A percentile compares a stretch with the other conserved stretches of the same genome.
Evolutionary conservation across 2,329 filamentous ascomycete genomes (phyloP).

Genomic region (Aspergillus awamori): DNA sequence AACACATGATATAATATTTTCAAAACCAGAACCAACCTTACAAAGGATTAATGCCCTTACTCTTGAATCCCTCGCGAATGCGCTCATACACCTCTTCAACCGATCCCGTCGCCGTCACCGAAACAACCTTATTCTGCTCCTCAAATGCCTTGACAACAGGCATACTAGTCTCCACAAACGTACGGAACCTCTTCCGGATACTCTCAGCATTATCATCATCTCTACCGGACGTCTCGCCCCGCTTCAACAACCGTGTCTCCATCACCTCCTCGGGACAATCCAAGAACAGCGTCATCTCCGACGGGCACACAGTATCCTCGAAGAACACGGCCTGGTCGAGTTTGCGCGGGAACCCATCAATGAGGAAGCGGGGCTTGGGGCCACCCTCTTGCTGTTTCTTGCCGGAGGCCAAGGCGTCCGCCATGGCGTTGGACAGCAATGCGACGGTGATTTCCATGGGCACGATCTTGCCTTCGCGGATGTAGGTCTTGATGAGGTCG

Average conservation of each 20-base stretch:
- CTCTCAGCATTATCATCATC: constrained; percentile 92
- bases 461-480: constrained; percentile 92
- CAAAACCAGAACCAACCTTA: constrained; percentile 11
- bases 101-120: constrained; percentile 70
- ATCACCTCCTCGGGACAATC: constrained; percentile 90
- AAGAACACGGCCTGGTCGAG: constrained; percentile 96
- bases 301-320: constrained; percentile 82
- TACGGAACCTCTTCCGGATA: constrained; percentile 94
- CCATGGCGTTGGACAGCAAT: constrained; percentile 92
- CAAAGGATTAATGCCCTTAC: constrained; percentile 42
- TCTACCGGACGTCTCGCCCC: constrained; percentile 89
- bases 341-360: constrained; percentile 88
- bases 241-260: constrained; percentile 78
- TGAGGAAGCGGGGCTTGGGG: constrained; percentile 70
- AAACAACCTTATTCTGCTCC: constrained; percentile 74
- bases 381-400: background rate
- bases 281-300: constrained; percentile 87
- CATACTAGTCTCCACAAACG: constrained; percentile 95
- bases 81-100: constrained; percentile 67
- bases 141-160: constrained; percentile 89
- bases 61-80: constrained; percentile 53
- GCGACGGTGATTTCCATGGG: constrained; percentile 98
- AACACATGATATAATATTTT: background rate
- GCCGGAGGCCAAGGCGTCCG: constrained; percentile 36
- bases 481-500: constrained; percentile 88